Conservation (phyloP, 331 rosid genomes). For the Quercus lobata region DNA sequence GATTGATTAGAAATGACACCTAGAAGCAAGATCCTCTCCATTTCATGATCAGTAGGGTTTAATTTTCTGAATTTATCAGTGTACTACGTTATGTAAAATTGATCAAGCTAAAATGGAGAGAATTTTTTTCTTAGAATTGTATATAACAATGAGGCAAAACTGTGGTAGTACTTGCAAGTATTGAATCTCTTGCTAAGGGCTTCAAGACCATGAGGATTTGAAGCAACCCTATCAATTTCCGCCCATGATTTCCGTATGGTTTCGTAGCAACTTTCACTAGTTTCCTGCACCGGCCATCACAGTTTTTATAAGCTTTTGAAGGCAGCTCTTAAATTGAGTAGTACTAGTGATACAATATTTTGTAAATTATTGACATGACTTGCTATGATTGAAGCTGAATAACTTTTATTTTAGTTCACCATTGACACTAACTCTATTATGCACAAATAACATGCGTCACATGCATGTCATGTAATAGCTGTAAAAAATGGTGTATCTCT, state of each 20-base stretch:
- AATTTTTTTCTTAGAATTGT: neutral
- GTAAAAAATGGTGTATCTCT: no score
- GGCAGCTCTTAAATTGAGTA: neutral
- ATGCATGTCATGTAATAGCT: no score
- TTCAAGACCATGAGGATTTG: constrained; percentile 34
- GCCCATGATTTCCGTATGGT: constrained; percentile 51
- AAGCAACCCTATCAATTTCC: constrained; percentile 37
- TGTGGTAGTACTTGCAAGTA: constrained; percentile 41
- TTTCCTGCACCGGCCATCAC: constrained; percentile 33
- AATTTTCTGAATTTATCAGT: no score
- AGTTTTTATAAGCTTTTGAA: neutral
- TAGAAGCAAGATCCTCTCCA: neutral
- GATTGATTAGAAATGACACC: neutral
- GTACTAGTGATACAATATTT: no score
- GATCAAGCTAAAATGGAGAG: no score
- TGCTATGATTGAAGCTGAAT: no score
- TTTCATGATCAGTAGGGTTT: no score
- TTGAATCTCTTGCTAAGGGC: constrained; percentile 41
- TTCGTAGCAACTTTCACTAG: constrained; percentile 45
- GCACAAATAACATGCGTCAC: no score
- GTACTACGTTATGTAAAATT: no score
- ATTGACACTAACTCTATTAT: no score
- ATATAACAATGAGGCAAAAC: constrained; percentile 2
- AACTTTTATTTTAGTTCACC: no score
- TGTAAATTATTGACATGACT: no score